phyloP scores from a whole-genome alignment of 345 rosid genomes.

The Aegle marmelos region DNA sequence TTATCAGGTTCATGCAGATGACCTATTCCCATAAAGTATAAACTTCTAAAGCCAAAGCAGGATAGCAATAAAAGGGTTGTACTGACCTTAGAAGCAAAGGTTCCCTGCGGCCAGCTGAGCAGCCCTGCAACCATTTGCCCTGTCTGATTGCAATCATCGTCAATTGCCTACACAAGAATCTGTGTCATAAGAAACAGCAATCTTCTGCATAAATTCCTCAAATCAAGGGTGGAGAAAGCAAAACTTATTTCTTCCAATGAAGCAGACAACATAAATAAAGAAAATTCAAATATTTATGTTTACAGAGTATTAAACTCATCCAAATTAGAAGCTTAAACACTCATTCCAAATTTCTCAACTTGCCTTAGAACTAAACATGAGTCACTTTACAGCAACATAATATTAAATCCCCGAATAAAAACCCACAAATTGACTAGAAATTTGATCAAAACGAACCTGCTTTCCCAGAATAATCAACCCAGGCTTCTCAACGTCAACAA shows the following conservation, averaged over 20 bases:
- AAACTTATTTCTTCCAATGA: background rate
- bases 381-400: background rate
- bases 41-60: background rate
- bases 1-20: background rate
- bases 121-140: slow-evolving; percentile 98
- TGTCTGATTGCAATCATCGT: slow-evolving; percentile 96
- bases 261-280: background rate
- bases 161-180: slow-evolving; percentile 67
- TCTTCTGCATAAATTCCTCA: background rate
- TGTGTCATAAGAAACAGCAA: slow-evolving; percentile 11
- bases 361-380: background rate
- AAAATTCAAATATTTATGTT: too few species aligned
- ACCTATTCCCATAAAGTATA: background rate
- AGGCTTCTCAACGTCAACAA: slow-evolving; percentile 78
- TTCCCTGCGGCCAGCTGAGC: slow-evolving; percentile 94
- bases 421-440: background rate
- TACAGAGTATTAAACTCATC: background rate
- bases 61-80: background rate
- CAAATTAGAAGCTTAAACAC: background rate
- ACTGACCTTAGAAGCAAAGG: slow-evolving; percentile 92
- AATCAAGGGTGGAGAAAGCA: background rate
- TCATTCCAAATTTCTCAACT: background rate
- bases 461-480: slow-evolving; percentile 77
- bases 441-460: slow-evolving; percentile 40
- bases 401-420: background rate